Conservation (phyloP, 2,329 filamentous ascomycete species). For the Alternaria ventricosa region DNA sequence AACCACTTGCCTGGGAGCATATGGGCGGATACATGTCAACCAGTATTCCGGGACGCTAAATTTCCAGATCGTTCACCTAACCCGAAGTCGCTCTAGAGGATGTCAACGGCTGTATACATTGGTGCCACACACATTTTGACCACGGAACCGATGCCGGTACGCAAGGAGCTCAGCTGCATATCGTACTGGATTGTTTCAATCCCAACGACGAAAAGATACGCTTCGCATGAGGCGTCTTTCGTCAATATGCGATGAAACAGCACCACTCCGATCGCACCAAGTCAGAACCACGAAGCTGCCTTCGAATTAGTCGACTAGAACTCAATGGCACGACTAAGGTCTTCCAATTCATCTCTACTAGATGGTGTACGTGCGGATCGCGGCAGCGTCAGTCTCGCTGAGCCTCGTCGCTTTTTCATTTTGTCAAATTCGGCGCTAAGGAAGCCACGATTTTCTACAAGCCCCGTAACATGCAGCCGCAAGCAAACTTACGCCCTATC, state of each 20-base stretch:
- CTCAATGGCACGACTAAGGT: background rate
- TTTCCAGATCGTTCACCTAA: slow-evolving; percentile 4
- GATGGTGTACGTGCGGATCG: background rate
- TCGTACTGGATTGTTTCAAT: background rate
- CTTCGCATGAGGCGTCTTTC: background rate
- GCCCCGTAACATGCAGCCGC: background rate
- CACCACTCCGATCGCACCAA: background rate
- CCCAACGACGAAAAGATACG: background rate
- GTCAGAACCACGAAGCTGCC: background rate
- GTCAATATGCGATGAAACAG: background rate
- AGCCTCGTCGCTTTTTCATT: slow-evolving; percentile 17
- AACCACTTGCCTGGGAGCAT: slow-evolving; percentile 7
- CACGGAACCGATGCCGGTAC: background rate
- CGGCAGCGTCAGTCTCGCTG: background rate
- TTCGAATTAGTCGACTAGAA: background rate
- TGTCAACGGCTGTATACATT: slow-evolving; percentile 7
- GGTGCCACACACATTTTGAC: slow-evolving; percentile 4
- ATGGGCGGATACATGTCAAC: slow-evolving; percentile 14
- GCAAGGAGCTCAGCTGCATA: background rate
- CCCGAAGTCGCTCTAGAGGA: background rate
- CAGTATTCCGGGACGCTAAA: slow-evolving; percentile 2
- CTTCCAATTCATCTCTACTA: background rate
- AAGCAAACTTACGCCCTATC: slow-evolving; percentile 1
- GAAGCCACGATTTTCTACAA: slow-evolving; percentile 5
- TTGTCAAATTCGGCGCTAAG: slow-evolving; percentile 11